Evolutionary conservation across 1,284 basidiomycete genomes (phyloP).

Genomic region (Sanghuangporus weigelae): DNA sequence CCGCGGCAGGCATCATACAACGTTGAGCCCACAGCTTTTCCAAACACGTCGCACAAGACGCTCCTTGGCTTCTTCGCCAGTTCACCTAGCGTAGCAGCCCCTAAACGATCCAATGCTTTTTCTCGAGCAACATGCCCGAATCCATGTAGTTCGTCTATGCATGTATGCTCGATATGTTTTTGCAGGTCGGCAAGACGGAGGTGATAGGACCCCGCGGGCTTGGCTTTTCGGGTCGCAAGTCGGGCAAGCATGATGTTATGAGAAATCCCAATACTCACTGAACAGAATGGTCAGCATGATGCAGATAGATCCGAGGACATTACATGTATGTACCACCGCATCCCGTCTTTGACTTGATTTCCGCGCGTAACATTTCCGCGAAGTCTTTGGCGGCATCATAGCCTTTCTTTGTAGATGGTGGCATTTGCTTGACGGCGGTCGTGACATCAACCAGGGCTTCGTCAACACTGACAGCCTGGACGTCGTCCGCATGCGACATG

Average conservation of each 20-base stretch:
- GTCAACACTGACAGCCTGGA: conserved; percentile 95
- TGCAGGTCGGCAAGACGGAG: conserved; percentile 52
- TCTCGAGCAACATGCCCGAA: conserved; percentile 74
- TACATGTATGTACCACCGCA: conserved; percentile 64
- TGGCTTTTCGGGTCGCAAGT: conserved; percentile 86
- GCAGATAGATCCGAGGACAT: neutral
- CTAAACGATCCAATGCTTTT: conserved; percentile 75
- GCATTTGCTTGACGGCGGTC: conserved; percentile 49
- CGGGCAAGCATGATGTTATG: conserved; percentile 91
- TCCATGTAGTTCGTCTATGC: conserved; percentile 81
- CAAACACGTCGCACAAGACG: conserved; percentile 68
- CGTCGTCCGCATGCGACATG: conserved; percentile 83
- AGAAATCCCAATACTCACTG: conserved; percentile 88
- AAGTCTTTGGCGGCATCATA: conserved; percentile 64
- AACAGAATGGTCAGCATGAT: conserved; percentile 7
- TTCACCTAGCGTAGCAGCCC: conserved; percentile 66
- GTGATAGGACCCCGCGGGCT: conserved; percentile 84
- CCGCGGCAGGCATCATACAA: conserved; percentile 83
- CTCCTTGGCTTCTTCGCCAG: conserved; percentile 56
- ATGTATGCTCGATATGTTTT: conserved; percentile 52
- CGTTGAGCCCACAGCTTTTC: conserved; percentile 79
- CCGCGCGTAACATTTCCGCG: conserved; percentile 75
- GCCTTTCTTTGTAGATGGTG: conserved; percentile 25
- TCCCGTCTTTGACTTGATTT: conserved; percentile 71
- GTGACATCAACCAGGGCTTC: conserved; percentile 93